Percentiles rank a stretch among this genome's conserved stretches.
Conservation (phyloP, 768 basidiomycete species). For the Ephemerocybe angulata region DNA sequence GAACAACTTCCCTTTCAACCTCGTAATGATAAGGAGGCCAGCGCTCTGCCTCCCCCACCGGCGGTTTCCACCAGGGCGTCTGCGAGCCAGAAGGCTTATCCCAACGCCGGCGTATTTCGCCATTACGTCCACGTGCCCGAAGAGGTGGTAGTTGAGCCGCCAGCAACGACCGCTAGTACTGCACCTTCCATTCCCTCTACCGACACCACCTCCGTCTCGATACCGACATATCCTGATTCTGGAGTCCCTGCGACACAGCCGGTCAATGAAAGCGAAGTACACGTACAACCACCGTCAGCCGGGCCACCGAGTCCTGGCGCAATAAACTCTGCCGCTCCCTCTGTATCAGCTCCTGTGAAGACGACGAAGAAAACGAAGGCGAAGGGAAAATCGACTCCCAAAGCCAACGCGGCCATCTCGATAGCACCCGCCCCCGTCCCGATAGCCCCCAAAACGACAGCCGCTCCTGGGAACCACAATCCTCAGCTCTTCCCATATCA, state of each 20-base stretch:
- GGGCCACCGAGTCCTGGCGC: background rate
- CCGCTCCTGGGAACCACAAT: background rate
- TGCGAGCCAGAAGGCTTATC: background rate
- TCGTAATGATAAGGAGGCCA: too few relatives aligned
- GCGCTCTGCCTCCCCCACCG: background rate
- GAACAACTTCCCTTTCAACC: constrained; percentile 6
- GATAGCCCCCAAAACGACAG: background rate
- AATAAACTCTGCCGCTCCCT: too few relatives aligned
- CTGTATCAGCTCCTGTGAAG: too few relatives aligned
- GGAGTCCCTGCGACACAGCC: too few relatives aligned
- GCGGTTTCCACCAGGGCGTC: background rate
- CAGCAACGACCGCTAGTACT: background rate
- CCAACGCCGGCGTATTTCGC: background rate
- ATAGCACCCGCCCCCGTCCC: too few relatives aligned
- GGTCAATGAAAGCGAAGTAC: too few relatives aligned
- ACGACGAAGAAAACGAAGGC: background rate
- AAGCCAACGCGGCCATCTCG: background rate
- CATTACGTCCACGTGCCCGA: background rate
- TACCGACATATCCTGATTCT: background rate
- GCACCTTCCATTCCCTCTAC: background rate
- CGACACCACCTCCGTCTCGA: background rate
- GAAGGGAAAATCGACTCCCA: background rate
- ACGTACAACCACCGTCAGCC: background rate
- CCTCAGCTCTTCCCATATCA: background rate
- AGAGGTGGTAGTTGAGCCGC: background rate